Evolutionary conservation across 306 rosid genomes (phyloP).

Genomic region (Pterocarpus santalinus): DNA sequence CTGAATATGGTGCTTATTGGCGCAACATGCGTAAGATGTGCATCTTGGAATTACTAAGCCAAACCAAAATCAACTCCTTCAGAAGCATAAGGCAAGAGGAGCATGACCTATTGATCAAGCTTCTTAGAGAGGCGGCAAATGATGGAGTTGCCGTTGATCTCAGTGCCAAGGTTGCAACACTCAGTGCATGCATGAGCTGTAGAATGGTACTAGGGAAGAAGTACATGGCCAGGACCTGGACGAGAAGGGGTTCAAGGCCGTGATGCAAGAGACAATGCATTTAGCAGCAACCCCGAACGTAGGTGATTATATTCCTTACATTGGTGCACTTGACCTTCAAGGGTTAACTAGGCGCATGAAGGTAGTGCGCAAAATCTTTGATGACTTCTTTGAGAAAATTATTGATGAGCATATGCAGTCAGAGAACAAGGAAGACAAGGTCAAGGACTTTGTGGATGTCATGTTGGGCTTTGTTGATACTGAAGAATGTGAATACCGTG

Average conservation of each 20-base stretch:
- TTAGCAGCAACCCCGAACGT: constrained; percentile 54
- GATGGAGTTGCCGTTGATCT: constrained; percentile 54
- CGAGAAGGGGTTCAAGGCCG: constrained; percentile 63
- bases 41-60: constrained; percentile 70
- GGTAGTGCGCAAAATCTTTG: constrained; percentile 54
- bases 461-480: constrained; percentile 64
- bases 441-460: constrained; percentile 73
- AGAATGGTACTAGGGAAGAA: constrained; percentile 72
- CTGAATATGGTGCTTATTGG: constrained; percentile 73
- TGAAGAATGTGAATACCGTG: constrained; percentile 56
- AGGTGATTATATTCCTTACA: constrained; percentile 65
- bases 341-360: constrained; percentile 63
- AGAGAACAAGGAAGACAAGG: constrained; percentile 37
- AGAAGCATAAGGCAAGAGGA: constrained; percentile 67
- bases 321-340: constrained; percentile 68
- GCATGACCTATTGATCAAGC: constrained; percentile 49
- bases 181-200: constrained; percentile 56
- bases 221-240: constrained; percentile 56
- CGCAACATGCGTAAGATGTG: constrained; percentile 76
- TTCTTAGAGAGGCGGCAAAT: constrained; percentile 48
- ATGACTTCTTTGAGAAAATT: constrained; percentile 65
- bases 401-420: constrained; percentile 67
- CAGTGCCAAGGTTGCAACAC: constrained; percentile 54
- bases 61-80: constrained; percentile 56
- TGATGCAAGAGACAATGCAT: constrained; percentile 55